Evolutionary conservation across 2,329 filamentous ascomycete genomes (phyloP).

Genomic region (Falciphora oryzae): DNA sequence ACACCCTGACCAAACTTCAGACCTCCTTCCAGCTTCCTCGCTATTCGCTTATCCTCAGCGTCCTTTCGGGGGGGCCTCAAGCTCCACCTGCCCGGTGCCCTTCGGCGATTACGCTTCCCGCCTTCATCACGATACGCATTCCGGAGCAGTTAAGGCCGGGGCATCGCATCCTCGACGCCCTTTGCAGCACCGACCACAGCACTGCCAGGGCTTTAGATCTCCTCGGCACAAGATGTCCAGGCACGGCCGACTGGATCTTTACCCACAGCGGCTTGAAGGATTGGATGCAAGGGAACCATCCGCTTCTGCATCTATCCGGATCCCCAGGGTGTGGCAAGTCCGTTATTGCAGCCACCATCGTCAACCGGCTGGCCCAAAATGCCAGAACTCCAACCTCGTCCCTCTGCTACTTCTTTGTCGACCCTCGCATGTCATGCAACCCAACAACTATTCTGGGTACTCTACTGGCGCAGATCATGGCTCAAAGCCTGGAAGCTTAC

Average conservation of each 20-base stretch:
- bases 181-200: background rate
- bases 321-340: conserved; percentile 24
- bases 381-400: background rate
- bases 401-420: background rate
- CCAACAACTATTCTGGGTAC: background rate
- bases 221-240: background rate
- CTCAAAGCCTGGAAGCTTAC: background rate
- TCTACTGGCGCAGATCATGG: background rate
- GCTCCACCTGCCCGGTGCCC: too few relatives aligned
- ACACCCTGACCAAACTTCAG: background rate
- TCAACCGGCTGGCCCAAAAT: background rate
- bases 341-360: conserved; percentile 18
- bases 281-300: background rate
- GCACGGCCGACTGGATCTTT: conserved; percentile 4
- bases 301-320: conserved; percentile 15
- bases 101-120: background rate
- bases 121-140: background rate
- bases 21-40: background rate
- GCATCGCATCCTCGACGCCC: background rate
- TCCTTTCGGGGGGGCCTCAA: background rate
- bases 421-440: background rate
- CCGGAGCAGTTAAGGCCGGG: background rate
- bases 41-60: background rate
- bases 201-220: background rate
- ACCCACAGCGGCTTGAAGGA: background rate